Conservation (phyloP, 1,139 yeast genomes). For the Suhomyces anneliseae region DNA sequence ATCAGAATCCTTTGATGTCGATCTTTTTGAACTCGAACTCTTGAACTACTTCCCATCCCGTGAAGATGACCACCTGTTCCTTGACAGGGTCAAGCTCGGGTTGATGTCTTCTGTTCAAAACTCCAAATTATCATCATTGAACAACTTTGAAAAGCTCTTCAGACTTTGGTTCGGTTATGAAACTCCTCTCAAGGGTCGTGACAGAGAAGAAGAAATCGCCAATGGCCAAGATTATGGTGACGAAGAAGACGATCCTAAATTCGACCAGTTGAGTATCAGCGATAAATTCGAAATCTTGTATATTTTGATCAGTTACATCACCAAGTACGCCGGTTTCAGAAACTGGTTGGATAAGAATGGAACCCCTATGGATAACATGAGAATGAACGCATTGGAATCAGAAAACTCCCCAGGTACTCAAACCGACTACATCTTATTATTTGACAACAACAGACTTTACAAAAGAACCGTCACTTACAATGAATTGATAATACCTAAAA, state of each 20-base stretch:
- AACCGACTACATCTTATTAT: constrained; percentile 42
- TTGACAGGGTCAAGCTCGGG: constrained; percentile 42
- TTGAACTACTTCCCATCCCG: constrained; percentile 29
- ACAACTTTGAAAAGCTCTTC: constrained; percentile 48
- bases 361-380: constrained; percentile 31
- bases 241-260: constrained; percentile 22
- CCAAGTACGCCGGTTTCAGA: constrained; percentile 40
- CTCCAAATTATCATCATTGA: constrained; percentile 27
- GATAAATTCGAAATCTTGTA: constrained; percentile 51
- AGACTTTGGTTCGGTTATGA: constrained; percentile 44
- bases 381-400: constrained; percentile 25
- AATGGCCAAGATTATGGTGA: constrained; percentile 8
- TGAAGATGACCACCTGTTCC: constrained; percentile 24
- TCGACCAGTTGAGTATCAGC: constrained; percentile 37
- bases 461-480: constrained; percentile 35
- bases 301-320: constrained; percentile 38
- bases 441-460: constrained; percentile 48
- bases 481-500: constrained; percentile 40
- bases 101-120: constrained; percentile 38
- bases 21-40: constrained; percentile 55
- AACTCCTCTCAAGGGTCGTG: constrained; percentile 37
- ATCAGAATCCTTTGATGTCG: constrained; percentile 52
- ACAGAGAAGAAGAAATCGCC: constrained; percentile 28
- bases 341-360: constrained; percentile 43
- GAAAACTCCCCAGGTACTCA: constrained; percentile 13